Percentiles rank a stretch among this genome's conserved stretches.
phyloP scores from a whole-genome alignment of 2,329 filamentous ascomycete species.

The Monilinia fructigena region DNA sequence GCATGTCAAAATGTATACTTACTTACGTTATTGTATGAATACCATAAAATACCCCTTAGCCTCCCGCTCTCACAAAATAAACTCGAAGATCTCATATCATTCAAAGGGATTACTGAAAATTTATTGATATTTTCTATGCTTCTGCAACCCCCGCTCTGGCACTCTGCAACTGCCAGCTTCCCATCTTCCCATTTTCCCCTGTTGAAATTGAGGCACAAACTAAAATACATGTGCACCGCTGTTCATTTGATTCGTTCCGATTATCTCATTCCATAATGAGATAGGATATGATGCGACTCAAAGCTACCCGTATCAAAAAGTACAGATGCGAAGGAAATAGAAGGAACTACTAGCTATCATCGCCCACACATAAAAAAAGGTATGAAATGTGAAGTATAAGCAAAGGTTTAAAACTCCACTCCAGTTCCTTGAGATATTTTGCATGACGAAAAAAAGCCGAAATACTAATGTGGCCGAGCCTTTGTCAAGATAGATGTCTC shows the following conservation, averaged over 20 bases:
- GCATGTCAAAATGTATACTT: constrained; percentile 4
- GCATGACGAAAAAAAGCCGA: constrained; percentile 30
- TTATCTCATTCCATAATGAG: constrained; percentile 16
- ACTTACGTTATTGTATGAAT: constrained; percentile 8
- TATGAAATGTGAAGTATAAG: constrained; percentile 37
- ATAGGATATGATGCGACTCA: constrained; percentile 36
- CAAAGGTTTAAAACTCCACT: constrained; percentile 38
- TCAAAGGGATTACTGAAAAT: constrained; percentile 7
- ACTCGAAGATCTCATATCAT: not conserved
- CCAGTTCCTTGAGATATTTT: constrained; percentile 30
- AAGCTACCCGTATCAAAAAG: constrained; percentile 35
- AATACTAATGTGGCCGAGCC: constrained; percentile 29
- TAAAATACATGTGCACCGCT: constrained; percentile 42
- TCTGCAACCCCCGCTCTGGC: not conserved
- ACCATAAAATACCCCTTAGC: not conserved
- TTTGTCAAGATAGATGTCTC: constrained; percentile 32
- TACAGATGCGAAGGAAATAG: constrained; percentile 39
- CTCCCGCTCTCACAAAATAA: not conserved
- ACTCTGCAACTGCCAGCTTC: constrained; percentile 28
- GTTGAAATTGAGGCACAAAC: constrained; percentile 27
- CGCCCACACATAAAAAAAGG: constrained; percentile 31
- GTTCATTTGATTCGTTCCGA: constrained; percentile 27
- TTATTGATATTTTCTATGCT: constrained; percentile 22
- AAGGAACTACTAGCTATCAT: constrained; percentile 39
- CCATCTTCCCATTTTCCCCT: constrained; percentile 31